Base-by-base conservation (phyloP, 441 rosid species). In the Biscutella laevigata region DNA sequence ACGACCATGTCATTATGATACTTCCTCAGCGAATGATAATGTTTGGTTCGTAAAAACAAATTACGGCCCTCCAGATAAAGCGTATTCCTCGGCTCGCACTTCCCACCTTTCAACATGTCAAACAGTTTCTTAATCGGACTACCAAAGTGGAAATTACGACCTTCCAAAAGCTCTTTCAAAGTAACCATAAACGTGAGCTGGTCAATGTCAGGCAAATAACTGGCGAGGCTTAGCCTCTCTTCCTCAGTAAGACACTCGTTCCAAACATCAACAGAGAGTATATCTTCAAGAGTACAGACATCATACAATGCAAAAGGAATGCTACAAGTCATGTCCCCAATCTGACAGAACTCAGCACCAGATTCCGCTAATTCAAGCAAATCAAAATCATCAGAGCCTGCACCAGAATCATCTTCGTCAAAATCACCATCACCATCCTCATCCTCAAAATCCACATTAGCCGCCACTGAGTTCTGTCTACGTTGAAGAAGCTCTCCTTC, bases 371-470 rank as follows among this genome's bases (percentile, higher is more conserved):
- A 64, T 68, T 94, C 99, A 64, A 94, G 77, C 74, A 94, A 77
- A 75, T 94, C 97, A 63, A 83, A 94, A 62, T 94, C 97, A 62
- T 94, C 99, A 4, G 99, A 94, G 45, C 97, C 99, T 0, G 95
- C 97, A 41, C 97, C 99, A 0, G 99, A 94, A 77, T 94, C 96
- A 3, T 86, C 95, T 61, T 89, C 97, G 63, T 80, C 89, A 30
- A 81, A 88, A 25, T 80, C 92, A 54, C 75, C 95, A 21, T 80
- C 92, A 54, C 75, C 95, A 47, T 82, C 95, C 35, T 83, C 94
- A 27, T 83, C 97, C 45, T 80, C 95, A 4, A 79, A 85, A 71
- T 77, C 88, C 49, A 77, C 77, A 64, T 74, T 81, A 49, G 69
- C 79, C 2, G 67, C 41, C 8, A 7, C 85, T 6, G 82, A 63